Conservation (phyloP, 2,329 filamentous ascomycete genomes). For the Alternaria atra region DNA sequence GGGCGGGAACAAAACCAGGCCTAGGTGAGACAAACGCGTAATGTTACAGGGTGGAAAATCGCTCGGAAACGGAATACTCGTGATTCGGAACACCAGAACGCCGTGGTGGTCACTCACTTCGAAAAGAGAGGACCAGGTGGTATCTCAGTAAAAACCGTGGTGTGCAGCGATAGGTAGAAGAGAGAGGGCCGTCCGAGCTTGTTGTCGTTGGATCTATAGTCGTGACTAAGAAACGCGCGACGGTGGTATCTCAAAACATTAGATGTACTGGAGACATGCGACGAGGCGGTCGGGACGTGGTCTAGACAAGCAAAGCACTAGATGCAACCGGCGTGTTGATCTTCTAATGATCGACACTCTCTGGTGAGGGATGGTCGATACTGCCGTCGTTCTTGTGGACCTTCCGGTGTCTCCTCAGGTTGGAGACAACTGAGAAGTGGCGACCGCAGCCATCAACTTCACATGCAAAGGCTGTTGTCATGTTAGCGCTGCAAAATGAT, state of each 20-base stretch:
- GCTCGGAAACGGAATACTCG: conserved; percentile 41
- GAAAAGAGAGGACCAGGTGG: conserved; percentile 21
- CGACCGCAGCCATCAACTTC: conserved; percentile 94
- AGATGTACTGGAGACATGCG: conserved; percentile 16
- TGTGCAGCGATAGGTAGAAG: conserved; percentile 44
- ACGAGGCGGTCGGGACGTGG: conserved; percentile 7
- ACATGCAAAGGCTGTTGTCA: conserved; percentile 80
- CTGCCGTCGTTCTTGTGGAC: conserved; percentile 82
- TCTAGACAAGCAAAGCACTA: conserved; percentile 13
- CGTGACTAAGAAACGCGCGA: conserved; percentile 40
- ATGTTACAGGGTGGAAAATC: conserved; percentile 43
- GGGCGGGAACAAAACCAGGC: conserved; percentile 12
- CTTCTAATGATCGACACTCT: conserved; percentile 49
- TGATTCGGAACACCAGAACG: conserved; percentile 32
- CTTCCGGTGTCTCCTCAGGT: conserved; percentile 92
- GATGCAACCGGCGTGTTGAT: conserved; percentile 27
- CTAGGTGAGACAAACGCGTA: conserved; percentile 25
- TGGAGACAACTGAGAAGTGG: conserved; percentile 97
- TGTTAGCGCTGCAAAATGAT: conserved; percentile 12
- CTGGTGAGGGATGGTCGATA: conserved; percentile 58
- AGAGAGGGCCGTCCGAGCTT: conserved; percentile 40
- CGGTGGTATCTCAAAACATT: conserved; percentile 50
- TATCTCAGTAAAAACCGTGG: conserved; percentile 34
- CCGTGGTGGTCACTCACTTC: conserved; percentile 23
- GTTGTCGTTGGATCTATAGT: conserved; percentile 37